phyloP scores from a whole-genome alignment of 2,329 filamentous ascomycete species.

The Exophiala bonariae region DNA sequence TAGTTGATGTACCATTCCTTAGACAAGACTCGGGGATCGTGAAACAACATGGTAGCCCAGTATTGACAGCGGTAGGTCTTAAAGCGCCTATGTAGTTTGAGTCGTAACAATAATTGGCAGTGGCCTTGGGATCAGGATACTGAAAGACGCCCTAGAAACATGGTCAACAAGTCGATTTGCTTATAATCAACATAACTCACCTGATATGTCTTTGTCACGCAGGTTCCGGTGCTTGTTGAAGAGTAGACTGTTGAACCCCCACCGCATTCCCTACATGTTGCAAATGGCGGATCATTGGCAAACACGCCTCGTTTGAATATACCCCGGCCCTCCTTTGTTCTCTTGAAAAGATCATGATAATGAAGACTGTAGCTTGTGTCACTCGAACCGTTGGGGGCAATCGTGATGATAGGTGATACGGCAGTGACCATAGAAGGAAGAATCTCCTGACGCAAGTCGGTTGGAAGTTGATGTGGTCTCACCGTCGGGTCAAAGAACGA shows the following conservation, averaged over 20 bases:
- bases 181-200: conserved; percentile 6
- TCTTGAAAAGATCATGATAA: conserved; percentile 21
- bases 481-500: conserved; percentile 16
- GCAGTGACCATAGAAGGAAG: conserved; percentile 25
- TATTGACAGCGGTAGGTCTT: conserved; percentile 8
- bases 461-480: conserved; percentile 23
- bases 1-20: conserved; percentile 12
- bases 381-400: conserved; percentile 16
- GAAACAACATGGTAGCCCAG: conserved; percentile 23
- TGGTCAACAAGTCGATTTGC: not conserved
- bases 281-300: conserved; percentile 20
- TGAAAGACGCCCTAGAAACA: conserved; percentile 22
- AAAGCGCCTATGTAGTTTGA: conserved; percentile 21
- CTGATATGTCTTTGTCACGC: conserved; percentile 14
- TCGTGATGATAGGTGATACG: conserved; percentile 20
- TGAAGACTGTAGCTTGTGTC: conserved; percentile 25
- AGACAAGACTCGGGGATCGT: conserved; percentile 21
- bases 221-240: conserved; percentile 10
- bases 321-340: conserved; percentile 18
- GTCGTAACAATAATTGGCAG: conserved; percentile 19
- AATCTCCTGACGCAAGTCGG: conserved; percentile 20
- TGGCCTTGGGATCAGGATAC: conserved; percentile 8
- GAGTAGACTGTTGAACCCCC: conserved; percentile 6
- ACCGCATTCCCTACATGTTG: conserved; percentile 24
- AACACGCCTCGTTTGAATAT: conserved; percentile 25